phyloP scores from a whole-genome alignment of 225 moss, liverwort and hornwort genomes.

The Polytrichum formosum region DNA sequence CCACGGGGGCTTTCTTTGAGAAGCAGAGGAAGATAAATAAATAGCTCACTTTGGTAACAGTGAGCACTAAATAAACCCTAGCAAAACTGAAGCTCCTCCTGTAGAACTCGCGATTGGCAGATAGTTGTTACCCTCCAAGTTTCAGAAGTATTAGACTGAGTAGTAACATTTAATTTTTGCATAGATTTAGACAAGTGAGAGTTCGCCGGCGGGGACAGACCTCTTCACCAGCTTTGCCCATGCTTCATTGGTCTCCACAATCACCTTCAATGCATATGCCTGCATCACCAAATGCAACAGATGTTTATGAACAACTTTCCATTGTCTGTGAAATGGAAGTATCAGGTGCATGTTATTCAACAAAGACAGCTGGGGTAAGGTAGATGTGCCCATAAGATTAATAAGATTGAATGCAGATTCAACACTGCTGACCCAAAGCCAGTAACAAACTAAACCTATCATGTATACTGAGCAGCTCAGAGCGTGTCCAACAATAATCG shows the following conservation, averaged over 20 bases:
- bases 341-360: no score
- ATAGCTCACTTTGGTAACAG: slow-evolving; percentile 1
- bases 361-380: no score
- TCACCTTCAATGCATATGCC: slow-evolving; percentile 83
- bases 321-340: no score
- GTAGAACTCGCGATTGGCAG: slow-evolving; percentile 2
- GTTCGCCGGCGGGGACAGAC: slow-evolving; percentile 61
- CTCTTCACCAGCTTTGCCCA: slow-evolving; percentile 94
- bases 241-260: slow-evolving; percentile 86
- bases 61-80: slow-evolving; percentile 23
- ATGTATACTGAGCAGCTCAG: no score
- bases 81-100: slow-evolving; percentile 22
- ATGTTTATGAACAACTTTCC: no score
- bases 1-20: not conserved
- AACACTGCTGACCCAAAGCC: no score
- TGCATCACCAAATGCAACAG: slow-evolving; percentile 23
- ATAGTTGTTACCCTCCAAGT: not conserved
- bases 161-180: not conserved
- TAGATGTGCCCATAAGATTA: no score
- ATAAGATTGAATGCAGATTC: no score
- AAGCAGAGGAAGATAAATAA: slow-evolving; percentile 16
- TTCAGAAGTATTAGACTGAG: slow-evolving; percentile 2
- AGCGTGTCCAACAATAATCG: no score
- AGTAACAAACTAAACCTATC: no score
- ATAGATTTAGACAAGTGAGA: slow-evolving; percentile 48